A percentile compares a stretch with the other conserved stretches of the same genome.
phyloP scores from a whole-genome alignment of 305 asterid species.

The Fraxinus sp. region DNA sequence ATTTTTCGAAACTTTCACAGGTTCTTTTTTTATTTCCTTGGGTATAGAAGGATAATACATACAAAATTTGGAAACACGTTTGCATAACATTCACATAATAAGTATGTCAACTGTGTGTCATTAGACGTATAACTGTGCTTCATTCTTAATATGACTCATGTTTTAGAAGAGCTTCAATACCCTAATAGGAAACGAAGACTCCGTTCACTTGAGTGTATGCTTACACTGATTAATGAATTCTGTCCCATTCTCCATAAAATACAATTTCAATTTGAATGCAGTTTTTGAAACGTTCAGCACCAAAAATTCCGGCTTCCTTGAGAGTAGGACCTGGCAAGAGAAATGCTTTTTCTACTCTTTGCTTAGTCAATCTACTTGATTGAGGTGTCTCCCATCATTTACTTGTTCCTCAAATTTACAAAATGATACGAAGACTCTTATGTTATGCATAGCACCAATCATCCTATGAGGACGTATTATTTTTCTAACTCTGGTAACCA shows the following conservation, averaged over 20 bases:
- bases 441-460: neutral
- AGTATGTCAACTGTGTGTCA: neutral
- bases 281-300: neutral
- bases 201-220: neutral
- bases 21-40: neutral
- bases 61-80: neutral
- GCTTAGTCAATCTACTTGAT: neutral
- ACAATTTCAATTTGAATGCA: neutral
- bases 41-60: neutral
- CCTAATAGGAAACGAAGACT: neutral
- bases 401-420: neutral
- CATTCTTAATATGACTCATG: neutral
- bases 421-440: neutral
- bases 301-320: neutral
- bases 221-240: neutral
- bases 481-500: neutral
- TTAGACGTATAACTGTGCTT: neutral
- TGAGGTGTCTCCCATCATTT: neutral
- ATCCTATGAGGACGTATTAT: neutral
- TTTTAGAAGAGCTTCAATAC: neutral
- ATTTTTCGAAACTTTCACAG: neutral
- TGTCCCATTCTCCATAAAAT: neutral
- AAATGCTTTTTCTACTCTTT: neutral
- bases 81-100: neutral
- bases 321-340: neutral